Conservation (phyloP, 2,329 filamentous ascomycete species). For the Hymenoscyphus albidus region DNA sequence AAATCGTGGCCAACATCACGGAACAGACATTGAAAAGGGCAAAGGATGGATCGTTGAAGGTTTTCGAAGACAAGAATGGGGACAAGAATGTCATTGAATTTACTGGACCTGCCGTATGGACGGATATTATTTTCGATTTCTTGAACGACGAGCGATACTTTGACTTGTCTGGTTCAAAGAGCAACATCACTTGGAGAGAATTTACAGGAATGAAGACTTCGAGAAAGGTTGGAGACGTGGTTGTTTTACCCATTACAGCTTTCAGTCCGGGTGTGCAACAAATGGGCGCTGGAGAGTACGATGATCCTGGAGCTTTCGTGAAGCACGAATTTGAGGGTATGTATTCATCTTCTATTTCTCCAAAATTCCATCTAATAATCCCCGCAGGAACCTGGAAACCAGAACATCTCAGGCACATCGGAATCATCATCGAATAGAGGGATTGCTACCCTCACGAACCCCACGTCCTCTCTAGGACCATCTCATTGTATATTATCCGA, state of each 20-base stretch:
- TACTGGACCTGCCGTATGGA: constrained; percentile 93
- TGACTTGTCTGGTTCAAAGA: constrained; percentile 63
- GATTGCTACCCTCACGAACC: background rate
- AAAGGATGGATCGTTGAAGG: constrained; percentile 58
- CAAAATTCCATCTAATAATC: constrained; percentile 13
- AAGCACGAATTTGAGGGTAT: constrained; percentile 94
- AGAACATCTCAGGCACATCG: constrained; percentile 66
- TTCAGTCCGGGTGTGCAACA: constrained; percentile 93
- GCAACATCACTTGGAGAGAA: constrained; percentile 77
- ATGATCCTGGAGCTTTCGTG: constrained; percentile 96
- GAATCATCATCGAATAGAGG: constrained; percentile 30
- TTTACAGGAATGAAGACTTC: constrained; percentile 83
- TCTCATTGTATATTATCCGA: constrained; percentile 14
- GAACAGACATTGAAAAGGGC: constrained; percentile 74
- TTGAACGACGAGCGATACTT: constrained; percentile 92
- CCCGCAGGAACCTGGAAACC: constrained; percentile 70
- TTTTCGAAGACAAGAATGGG: constrained; percentile 41
- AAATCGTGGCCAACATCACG: constrained; percentile 83
- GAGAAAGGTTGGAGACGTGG: constrained; percentile 88
- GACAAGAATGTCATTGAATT: constrained; percentile 78
- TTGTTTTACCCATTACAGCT: constrained; percentile 91
- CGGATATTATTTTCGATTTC: constrained; percentile 85
- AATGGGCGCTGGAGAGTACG: constrained; percentile 83
- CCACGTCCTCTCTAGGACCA: background rate
- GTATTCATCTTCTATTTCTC: constrained; percentile 23